These are phyloP conservation scores for Dalbergia cochinchinensis DNA, from an alignment of 306 rosid genomes.

Conservation along the genomic window DNA sequence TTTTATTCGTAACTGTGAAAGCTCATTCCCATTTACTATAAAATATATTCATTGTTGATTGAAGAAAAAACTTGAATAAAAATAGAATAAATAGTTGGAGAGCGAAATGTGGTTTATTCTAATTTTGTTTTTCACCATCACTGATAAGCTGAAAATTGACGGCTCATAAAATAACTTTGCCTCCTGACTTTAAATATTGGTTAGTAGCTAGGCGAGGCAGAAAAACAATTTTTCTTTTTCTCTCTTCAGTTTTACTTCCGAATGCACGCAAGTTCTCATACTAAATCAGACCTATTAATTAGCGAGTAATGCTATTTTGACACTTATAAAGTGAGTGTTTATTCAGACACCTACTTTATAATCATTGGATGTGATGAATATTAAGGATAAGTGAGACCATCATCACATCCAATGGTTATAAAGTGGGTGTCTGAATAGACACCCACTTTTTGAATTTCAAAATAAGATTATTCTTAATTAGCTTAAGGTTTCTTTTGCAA, in stretches of 20 bases:
- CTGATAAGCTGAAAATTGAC: not conserved
- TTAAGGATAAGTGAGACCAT: no score
- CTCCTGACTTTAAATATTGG: not conserved
- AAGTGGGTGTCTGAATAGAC: no score
- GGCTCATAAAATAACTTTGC: not conserved
- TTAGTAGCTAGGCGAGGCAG: not conserved
- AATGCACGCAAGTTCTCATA: not conserved
- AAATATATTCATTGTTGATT: not conserved
- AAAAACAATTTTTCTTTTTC: not conserved
- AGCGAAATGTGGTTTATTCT: conserved; percentile 16
- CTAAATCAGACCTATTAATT: not conserved
- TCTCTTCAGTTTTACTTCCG: not conserved
- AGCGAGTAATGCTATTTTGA: no score
- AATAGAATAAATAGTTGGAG: not conserved
- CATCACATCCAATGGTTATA: no score
- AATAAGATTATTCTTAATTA: no score
- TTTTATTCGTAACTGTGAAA: not conserved
- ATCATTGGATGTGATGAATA: no score
- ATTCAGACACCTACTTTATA: no score
- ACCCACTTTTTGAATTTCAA: no score
- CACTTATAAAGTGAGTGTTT: no score
- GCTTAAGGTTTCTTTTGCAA: not conserved
- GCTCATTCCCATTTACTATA: not conserved
- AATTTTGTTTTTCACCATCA: not conserved
- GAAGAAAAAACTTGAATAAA: not conserved